Evolutionary conservation across 164 flowering plant genomes (phyloP), one percentile per base, ranked within the genome.

Genomic region (Berberis vulgaris): DNA sequence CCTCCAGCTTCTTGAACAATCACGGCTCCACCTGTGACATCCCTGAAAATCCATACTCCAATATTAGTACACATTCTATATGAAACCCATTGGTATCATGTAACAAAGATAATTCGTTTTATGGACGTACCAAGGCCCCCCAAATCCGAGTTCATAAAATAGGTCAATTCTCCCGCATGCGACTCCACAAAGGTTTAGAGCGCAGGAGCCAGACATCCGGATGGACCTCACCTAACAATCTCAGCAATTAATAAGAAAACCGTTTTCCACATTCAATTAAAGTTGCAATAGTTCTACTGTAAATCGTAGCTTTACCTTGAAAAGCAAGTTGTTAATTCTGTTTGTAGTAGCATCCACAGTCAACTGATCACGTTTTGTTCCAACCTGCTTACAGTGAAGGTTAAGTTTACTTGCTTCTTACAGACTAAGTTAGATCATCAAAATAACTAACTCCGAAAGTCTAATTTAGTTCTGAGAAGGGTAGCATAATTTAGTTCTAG

Each of bases 1-100:
- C 99, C 98, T 63, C 99, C 99, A 54, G 99, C 99, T 83, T 95
- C 99, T 76, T 65, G 72, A 41, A 95, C 91, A 66, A 95, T 91
- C 41, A 95, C 86, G 73, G 78, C 91, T 50, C 98, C 98, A 64
- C 80, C 98, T 41, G 99, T 95, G n/a, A 91, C 89, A 81, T 95
- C 97, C 99, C 97, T 94, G 83, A 42, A 26, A 66, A 2, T 6
- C 6, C 3, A 1, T 52, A 4, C 45, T 4, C 7, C 7, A 40
- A 41, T 46, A 10, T 3, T 60, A 10, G 6, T 45, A 26, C 52
- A 26, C 45, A 68, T 10, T 1, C n/a, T 52, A 7, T 10, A 52
- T 4, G 2, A 52, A 10, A 7, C 4, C 2, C 2, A 52, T 44
- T 49, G 13, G 5, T n/a, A 44, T 3, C 5, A 49, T 1, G 45